Base-by-base conservation (phyloP, 768 basidiomycete genomes). In the Rhodotorula taiwanensis region DNA sequence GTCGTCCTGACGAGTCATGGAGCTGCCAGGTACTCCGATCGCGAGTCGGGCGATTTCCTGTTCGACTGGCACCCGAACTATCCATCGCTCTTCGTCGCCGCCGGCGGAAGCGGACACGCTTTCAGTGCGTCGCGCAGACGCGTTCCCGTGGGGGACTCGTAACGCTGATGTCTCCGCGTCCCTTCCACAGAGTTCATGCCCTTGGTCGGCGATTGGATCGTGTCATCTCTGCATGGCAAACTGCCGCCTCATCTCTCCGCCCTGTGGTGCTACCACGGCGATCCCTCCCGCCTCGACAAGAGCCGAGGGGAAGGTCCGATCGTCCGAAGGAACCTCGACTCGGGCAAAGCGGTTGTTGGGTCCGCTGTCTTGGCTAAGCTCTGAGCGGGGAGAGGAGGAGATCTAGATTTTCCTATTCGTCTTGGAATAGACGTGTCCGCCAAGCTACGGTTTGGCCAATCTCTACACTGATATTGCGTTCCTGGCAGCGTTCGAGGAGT, bases 91-190 rank as follows among this genome's bases (percentile, higher is more conserved):
- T 75, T 92, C 55, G 75, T 97, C 33, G 93, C 91, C 2, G 93
- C 93, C 1, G 88, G 83, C 23, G 94, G 87, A 11, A 89, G 85
- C 67, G 92, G 92, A 0, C 89, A 93, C 75, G 89, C 83, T 8
- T 52, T 83, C 80, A 92, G 93, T 81, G 88, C 84, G 58, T 42
- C 25, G 16, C 8, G 9, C 41, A n/a, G n/a, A n/a, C 14, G 15
- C 16, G 18, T 41, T 50, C 30, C 28, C 47, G 36, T 72, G 65
- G 15, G 39, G 13, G 33, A 23, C 31, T 23, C 27, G 8, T 27
- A 11, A 31, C 21, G 27, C 33, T 44, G 31, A 42, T 30, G 41
- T 21, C 27, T 11, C 11, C 28, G 27, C 30, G 27, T 27, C 27
- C n/a, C 25, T 15, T 25, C 6, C n/a, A 7, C 30, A 48, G 59